phyloP scores from a whole-genome alignment of 1,284 basidiomycete genomes.

The Microbotryum lychnidis-dioicae region DNA sequence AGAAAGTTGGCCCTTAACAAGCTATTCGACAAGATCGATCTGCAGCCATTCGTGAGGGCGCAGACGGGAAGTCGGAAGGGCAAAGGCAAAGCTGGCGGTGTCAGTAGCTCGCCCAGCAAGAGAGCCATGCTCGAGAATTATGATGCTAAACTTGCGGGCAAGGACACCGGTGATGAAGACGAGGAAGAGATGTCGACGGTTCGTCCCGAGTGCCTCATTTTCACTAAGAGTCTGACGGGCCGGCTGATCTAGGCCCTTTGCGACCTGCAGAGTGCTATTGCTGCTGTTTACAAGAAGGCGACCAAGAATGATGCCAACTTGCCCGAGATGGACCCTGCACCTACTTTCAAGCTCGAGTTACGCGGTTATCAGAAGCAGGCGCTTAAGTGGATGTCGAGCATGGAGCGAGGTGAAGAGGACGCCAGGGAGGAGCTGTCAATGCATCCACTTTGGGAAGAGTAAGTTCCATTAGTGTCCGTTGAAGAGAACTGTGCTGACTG shows the following conservation, averaged over 20 bases:
- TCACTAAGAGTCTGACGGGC: too few species aligned
- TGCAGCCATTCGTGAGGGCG: conserved; percentile 19
- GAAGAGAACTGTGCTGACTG: conserved; percentile 1
- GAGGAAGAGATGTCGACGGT: conserved; percentile 22
- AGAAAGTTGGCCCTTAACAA: conserved; percentile 49
- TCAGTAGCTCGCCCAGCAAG: neutral
- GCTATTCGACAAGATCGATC: conserved; percentile 31
- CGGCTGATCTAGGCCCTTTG: too few species aligned
- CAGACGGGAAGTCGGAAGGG: neutral
- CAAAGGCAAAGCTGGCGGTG: neutral
- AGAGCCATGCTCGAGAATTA: neutral
- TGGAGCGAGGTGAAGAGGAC: conserved; percentile 64
- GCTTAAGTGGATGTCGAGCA: conserved; percentile 86
- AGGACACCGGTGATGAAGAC: conserved; percentile 26
- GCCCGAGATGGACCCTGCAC: conserved; percentile 70
- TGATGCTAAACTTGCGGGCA: conserved; percentile 1
- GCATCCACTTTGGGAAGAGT: conserved; percentile 91
- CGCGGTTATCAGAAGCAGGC: conserved; percentile 90
- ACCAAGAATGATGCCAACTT: conserved; percentile 69
- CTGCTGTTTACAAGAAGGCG: conserved; percentile 50
- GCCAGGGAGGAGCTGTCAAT: conserved; percentile 63
- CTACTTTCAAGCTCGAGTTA: conserved; percentile 68
- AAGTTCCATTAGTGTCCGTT: conserved; percentile 2
- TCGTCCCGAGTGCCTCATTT: too few species aligned
- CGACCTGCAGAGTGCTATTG: too few species aligned